phyloP scores from a whole-genome alignment of 495 filamentous ascomycete species.

The Penicillium odoratum region DNA sequence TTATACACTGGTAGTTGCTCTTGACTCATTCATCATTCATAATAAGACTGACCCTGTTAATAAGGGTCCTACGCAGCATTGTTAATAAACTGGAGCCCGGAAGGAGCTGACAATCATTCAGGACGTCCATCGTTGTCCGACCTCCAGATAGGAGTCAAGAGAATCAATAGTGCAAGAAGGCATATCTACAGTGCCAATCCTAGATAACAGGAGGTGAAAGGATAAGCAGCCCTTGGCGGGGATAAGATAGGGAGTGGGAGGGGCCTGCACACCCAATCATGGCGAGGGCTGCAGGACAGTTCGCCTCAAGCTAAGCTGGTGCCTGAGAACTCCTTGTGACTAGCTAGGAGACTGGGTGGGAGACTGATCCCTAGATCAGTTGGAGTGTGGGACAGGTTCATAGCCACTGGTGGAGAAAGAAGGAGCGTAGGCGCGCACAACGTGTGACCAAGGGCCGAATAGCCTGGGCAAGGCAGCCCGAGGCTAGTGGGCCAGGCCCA shows the following conservation, averaged over 20 bases:
- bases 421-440: not conserved
- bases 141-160: not conserved
- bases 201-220: not conserved
- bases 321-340: not conserved
- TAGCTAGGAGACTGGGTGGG: too few relatives aligned
- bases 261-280: not conserved
- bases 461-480: not conserved
- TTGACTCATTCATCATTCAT: too few relatives aligned
- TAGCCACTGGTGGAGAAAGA: not conserved
- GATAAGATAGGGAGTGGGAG: conserved; percentile 3
- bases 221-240: not conserved
- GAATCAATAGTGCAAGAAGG: not conserved
- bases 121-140: not conserved
- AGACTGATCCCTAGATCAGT: not conserved
- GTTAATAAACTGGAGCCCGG: not conserved
- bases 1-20: too few relatives aligned
- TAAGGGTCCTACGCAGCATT: not conserved
- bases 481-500: not conserved
- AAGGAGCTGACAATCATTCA: not conserved
- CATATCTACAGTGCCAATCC: not conserved
- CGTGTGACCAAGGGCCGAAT: not conserved
- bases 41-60: not conserved
- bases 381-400: not conserved
- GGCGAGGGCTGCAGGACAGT: too few relatives aligned
- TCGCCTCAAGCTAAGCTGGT: not conserved